phyloP scores from a whole-genome alignment of 2,329 filamentous ascomycete genomes.

The Colletotrichum coccodes region DNA sequence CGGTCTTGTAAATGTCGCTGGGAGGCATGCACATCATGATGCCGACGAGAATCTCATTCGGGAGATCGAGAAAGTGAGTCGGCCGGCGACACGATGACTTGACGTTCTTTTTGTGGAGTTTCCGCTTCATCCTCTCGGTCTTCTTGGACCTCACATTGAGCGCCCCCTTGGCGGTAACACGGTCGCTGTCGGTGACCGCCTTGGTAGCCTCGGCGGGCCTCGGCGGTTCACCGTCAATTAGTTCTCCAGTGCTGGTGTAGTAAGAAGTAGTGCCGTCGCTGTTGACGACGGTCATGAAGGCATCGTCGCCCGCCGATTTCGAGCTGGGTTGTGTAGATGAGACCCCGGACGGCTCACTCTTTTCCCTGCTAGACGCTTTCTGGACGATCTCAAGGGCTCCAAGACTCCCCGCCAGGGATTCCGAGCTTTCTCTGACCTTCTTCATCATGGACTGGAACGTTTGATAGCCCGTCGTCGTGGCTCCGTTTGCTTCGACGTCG shows the following conservation, averaged over 20 bases:
- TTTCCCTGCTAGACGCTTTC: neutral
- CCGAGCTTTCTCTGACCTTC: neutral
- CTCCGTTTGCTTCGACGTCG: neutral
- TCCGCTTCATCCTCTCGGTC: constrained; percentile 25
- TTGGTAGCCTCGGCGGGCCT: neutral
- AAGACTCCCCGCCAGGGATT: neutral
- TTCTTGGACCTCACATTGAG: constrained; percentile 31
- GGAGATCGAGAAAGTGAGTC: constrained; percentile 56
- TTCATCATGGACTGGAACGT: neutral
- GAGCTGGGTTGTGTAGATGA: neutral
- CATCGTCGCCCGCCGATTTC: neutral
- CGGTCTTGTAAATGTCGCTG: constrained; percentile 60
- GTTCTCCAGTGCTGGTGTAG: neutral
- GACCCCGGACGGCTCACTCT: neutral
- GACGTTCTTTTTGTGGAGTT: constrained; percentile 24
- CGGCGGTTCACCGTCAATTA: neutral
- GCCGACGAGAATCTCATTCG: constrained; percentile 61
- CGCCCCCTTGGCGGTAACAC: constrained; percentile 12
- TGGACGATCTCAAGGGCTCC: neutral
- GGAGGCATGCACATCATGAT: constrained; percentile 58
- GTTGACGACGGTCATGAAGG: constrained; percentile 1
- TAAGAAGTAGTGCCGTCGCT: constrained; percentile 2
- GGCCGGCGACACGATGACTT: constrained; percentile 26
- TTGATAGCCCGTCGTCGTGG: neutral
- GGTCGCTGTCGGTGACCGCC: constrained; percentile 25